Percentiles rank a stretch among this genome's conserved stretches.
phyloP scores from a whole-genome alignment of 2,329 filamentous ascomycete genomes.

The Calonectria fujianensis region DNA sequence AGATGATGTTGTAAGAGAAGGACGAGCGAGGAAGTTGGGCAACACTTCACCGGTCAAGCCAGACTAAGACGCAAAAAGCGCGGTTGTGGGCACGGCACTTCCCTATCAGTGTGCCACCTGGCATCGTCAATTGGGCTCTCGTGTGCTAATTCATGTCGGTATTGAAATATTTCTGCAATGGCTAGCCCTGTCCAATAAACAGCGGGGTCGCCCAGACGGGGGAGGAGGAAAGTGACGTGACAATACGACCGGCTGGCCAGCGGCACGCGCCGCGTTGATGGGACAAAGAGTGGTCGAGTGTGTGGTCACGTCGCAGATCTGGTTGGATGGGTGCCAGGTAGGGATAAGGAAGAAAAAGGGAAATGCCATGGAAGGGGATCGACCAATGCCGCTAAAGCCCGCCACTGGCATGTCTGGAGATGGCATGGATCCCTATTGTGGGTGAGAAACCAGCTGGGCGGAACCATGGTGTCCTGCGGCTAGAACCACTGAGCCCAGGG shows the following conservation, averaged over 20 bases:
- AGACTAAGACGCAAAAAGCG: not conserved
- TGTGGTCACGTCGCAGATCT: constrained; percentile 1
- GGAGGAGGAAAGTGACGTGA: constrained; percentile 27
- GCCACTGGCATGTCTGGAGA: constrained; percentile 24
- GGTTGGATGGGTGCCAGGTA: constrained; percentile 5
- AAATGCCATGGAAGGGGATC: constrained; percentile 21
- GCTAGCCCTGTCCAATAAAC: not conserved
- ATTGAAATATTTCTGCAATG: constrained; percentile 8
- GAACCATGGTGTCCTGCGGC: constrained; percentile 24
- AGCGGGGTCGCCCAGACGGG: not conserved
- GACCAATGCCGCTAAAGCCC: constrained; percentile 33
- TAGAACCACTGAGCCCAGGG: constrained; percentile 24
- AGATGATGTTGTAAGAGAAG: not conserved
- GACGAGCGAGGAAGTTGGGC: constrained; percentile 2
- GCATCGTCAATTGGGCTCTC: constrained; percentile 13
- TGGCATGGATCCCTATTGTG: constrained; percentile 19
- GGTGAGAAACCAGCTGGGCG: constrained; percentile 18
- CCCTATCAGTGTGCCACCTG: constrained; percentile 19
- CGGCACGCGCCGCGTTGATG: constrained; percentile 12
- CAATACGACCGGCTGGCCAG: constrained; percentile 16
- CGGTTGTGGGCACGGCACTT: not conserved
- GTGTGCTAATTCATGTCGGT: constrained; percentile 8
- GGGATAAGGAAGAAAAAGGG: not conserved
- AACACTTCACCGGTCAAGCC: not conserved
- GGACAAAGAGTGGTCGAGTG: constrained; percentile 19